Conservation (phyloP, 2,329 filamentous ascomycete species). For the Cytospora mali region DNA sequence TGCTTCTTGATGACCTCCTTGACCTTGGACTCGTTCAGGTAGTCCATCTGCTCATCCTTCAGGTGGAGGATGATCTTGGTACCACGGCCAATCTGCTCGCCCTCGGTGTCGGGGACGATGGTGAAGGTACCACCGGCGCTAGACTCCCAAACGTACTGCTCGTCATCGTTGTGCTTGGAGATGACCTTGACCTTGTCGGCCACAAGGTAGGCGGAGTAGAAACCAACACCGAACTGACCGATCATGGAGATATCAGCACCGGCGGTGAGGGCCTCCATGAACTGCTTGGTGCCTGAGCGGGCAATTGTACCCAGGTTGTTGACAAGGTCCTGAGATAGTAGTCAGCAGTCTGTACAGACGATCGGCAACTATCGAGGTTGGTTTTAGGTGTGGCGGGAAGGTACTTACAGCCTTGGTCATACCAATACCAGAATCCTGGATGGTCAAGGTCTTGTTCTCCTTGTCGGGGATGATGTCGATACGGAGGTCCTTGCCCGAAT, state of each 20-base stretch:
- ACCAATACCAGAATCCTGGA: constrained; percentile 97
- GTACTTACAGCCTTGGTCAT: constrained; percentile 98
- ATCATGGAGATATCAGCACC: constrained; percentile 99
- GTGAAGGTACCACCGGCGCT: constrained; percentile 96
- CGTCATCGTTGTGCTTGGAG: constrained; percentile 99
- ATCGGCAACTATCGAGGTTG: no score
- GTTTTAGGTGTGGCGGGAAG: background rate
- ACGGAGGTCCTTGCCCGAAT: constrained; percentile 95
- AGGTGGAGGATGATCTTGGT: constrained; percentile 98
- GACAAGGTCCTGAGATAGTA: constrained; percentile 76
- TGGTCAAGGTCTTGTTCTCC: constrained; percentile 95
- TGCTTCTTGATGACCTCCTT: constrained; percentile 99
- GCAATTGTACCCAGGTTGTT: constrained; percentile 99
- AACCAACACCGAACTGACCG: constrained; percentile 99
- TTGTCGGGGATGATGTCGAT: constrained; percentile 99
- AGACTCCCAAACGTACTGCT: constrained; percentile 99
- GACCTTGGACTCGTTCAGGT: constrained; percentile 97
- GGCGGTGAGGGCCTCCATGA: constrained; percentile 98
- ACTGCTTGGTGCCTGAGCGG: constrained; percentile 99
- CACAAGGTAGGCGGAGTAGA: constrained; percentile 99
- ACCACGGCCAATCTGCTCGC: constrained; percentile 87
- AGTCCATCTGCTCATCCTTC: constrained; percentile 99
- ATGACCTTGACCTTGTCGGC: constrained; percentile 93
- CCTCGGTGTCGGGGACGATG: constrained; percentile 86
- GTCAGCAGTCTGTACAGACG: constrained; percentile 40